Percentiles rank a stretch among this genome's conserved stretches.
Evolutionary conservation across 306 rosid species (phyloP).

Genomic region (Carpinus fangiana): DNA sequence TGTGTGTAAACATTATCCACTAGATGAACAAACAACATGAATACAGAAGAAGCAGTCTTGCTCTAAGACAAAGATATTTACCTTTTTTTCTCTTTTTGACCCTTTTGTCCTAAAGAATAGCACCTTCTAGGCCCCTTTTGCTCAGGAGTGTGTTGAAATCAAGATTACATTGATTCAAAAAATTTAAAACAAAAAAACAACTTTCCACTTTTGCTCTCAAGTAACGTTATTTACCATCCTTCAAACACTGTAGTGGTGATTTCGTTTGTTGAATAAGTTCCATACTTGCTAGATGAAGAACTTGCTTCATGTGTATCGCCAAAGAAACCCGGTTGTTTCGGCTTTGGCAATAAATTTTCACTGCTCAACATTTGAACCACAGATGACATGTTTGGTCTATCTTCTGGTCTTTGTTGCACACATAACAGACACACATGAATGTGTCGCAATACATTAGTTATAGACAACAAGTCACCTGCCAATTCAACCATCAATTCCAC

Average conservation of each 20-base stretch:
- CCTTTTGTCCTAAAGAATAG: not conserved
- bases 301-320: constrained; percentile 6
- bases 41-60: too few relatives aligned
- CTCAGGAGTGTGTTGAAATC: too few relatives aligned
- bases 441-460: constrained; percentile 38
- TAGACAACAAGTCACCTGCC: not conserved
- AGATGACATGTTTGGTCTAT: constrained; percentile 57
- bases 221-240: constrained; percentile 21
- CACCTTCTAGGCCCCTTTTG: not conserved
- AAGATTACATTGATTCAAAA: too few relatives aligned
- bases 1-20: too few relatives aligned
- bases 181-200: not conserved
- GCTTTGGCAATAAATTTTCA: constrained; percentile 40
- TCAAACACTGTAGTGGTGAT: constrained; percentile 27
- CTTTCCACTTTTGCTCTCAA: not conserved
- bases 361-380: constrained; percentile 49
- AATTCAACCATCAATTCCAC: constrained; percentile 4
- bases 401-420: constrained; percentile 46
- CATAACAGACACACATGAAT: constrained; percentile 58
- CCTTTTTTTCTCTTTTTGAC: too few relatives aligned
- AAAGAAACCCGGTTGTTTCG: constrained; percentile 52
- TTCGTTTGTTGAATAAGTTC: constrained; percentile 27
- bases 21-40: too few relatives aligned
- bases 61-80: too few relatives aligned
- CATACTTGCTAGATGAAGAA: constrained; percentile 12